Percentiles rank a stretch among this genome's conserved stretches.
Conservation (phyloP, 345 rosid genomes). For the Mallotus nudiflorus region DNA sequence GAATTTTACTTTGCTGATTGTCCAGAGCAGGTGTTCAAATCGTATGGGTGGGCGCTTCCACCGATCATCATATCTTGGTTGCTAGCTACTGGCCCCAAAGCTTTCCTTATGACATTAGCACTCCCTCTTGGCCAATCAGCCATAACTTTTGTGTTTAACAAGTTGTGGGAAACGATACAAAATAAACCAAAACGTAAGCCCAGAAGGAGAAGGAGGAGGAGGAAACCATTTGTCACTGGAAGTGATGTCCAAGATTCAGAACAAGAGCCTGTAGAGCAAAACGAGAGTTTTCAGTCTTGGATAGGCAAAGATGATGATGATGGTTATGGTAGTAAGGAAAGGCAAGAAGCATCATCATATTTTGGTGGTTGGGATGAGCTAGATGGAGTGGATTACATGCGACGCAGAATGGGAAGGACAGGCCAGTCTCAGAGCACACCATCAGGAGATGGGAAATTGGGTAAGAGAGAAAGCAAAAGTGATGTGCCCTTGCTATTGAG, state of each 20-base stretch:
- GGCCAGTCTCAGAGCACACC: conserved; percentile 14
- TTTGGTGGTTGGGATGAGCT: conserved; percentile 73
- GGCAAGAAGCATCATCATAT: conserved; percentile 8
- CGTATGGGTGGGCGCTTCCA: conserved; percentile 61
- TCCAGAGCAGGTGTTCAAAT: conserved; percentile 51
- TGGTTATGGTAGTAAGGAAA: conserved; percentile 25
- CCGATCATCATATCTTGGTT: conserved; percentile 39
- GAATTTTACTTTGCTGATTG: conserved; percentile 14
- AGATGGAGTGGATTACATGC: conserved; percentile 24
- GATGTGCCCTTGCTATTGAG: conserved; percentile 52
- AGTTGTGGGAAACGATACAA: conserved; percentile 25
- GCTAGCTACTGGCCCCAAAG: conserved; percentile 57
- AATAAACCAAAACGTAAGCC: conserved; percentile 28
- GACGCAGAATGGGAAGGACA: conserved; percentile 12
- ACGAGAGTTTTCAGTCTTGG: conserved; percentile 28
- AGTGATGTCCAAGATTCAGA: conserved; percentile 21
- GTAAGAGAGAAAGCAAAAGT: conserved; percentile 26
- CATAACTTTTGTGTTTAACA: conserved; percentile 33
- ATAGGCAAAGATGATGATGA: conserved; percentile 22
- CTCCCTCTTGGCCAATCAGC: conserved; percentile 41
- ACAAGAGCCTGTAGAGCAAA: conserved; percentile 24
- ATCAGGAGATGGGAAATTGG: conserved; percentile 27
- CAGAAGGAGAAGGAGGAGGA: conserved; percentile 29
- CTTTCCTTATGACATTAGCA: conserved; percentile 45
- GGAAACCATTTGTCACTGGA: conserved; percentile 22